Base-by-base conservation (phyloP, 768 basidiomycete species). In the Pluteus cervinus region DNA sequence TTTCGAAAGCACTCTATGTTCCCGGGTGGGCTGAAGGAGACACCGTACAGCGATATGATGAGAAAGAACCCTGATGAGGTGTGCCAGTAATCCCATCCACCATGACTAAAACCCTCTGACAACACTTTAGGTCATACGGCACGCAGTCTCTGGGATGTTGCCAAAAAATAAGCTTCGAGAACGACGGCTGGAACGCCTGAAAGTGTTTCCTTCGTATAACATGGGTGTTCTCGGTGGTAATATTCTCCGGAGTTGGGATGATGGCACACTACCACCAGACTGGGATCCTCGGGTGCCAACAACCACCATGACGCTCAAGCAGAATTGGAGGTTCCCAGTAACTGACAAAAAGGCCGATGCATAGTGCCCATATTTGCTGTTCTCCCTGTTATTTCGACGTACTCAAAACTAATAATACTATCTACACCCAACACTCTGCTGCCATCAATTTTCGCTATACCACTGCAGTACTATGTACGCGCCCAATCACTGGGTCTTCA, bases 121-220 rank as follows among this genome's bases (percentile, higher is more conserved):
- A 17, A 10, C 25, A 14, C 20, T 39, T 11, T 55, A 99, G 96
- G 88, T 98, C 49, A 90, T 99, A 41, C 81, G 90, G 9, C 79
- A 89, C 47, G 96, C 96, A 3, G 96, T 99, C 4, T 86, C 94
- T 8, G 90, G 94, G 50, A 99, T 99, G 96, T 70, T 99, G 38
- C 96, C 94, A 23, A 99, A 98, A 65, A 99, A 99, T 69, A 93
- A 86, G 46, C 78, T 96, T 43, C 79, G 96, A 17, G 87, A 94
- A 32, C 73, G 87, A 31, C 75, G 96, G 24, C 61, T 99, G 33
- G 89, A 87, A 41, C 69, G 96, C 39, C 69, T 99, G 33, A 83
- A 86, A 44, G 86, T 98, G 46, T 98, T 93, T 53, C 76, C 86
- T 26, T 86, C 76, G 7, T 63, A 78, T 35, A 75, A 86, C 44